These are phyloP conservation scores for Rosellinia necatrix DNA, from an alignment of 2,329 filamentous ascomycete species.

Conservation along the genomic window DNA sequence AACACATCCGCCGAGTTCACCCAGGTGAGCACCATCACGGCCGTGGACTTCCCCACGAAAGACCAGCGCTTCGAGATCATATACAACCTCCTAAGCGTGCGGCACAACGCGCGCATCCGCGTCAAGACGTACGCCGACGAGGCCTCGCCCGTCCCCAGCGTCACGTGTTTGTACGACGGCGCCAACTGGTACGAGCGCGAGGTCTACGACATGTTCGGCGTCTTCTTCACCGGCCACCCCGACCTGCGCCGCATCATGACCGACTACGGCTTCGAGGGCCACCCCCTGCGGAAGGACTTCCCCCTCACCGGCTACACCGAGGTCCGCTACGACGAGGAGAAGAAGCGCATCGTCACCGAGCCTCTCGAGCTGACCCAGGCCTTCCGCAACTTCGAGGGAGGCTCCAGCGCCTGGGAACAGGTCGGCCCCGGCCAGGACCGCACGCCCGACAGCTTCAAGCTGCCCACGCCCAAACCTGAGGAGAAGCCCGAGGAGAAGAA, in stretches of 20 bases:
- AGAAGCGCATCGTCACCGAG: constrained; percentile 99
- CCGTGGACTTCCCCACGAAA: constrained; percentile 92
- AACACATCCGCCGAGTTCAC: constrained; percentile 98
- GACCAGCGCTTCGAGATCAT: constrained; percentile 97
- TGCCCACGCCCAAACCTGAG: constrained; percentile 94
- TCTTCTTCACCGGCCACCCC: constrained; percentile 94
- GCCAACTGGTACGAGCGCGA: constrained; percentile 99
- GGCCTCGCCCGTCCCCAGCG: constrained; percentile 87
- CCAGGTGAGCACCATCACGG: constrained; percentile 88
- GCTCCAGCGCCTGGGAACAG: constrained; percentile 72
- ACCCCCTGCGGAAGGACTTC: constrained; percentile 97
- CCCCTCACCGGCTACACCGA: constrained; percentile 97
- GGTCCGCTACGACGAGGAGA: constrained; percentile 97
- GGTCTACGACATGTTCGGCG: constrained; percentile 95
- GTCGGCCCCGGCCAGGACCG: constrained; percentile 72
- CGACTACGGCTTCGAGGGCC: constrained; percentile 98
- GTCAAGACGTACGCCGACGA: constrained; percentile 99
- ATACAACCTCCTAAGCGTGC: constrained; percentile 94
- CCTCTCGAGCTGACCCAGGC: constrained; percentile 97
- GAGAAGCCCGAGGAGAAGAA: constrained; percentile 94
- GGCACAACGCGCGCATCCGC: constrained; percentile 94
- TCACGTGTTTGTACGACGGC: constrained; percentile 85
- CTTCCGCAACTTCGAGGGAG: constrained; percentile 97
- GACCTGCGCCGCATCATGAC: constrained; percentile 98
- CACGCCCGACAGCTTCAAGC: constrained; percentile 87